phyloP scores from a whole-genome alignment of 306 rosid species.

The Quillaja saponaria region DNA sequence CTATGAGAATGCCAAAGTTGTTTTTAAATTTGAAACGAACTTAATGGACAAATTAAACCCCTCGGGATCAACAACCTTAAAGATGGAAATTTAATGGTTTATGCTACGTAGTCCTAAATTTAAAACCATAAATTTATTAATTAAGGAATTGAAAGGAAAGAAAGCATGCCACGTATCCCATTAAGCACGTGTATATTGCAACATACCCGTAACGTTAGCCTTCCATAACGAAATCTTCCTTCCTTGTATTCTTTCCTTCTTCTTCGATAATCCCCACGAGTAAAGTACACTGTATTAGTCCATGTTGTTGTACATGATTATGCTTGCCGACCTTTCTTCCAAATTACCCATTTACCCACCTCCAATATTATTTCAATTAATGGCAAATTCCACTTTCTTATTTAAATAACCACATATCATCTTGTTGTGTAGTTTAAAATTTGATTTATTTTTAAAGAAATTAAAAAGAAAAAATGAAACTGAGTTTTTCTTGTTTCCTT shows the following conservation, averaged over 20 bases:
- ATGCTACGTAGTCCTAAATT: too few relatives aligned
- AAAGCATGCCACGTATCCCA: slow-evolving; percentile 42
- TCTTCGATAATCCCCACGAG: slow-evolving; percentile 17
- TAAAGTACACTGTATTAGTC: slow-evolving; percentile 17
- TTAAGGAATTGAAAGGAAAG: slow-evolving; percentile 14
- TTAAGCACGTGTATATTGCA: slow-evolving; percentile 43
- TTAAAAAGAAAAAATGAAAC: too few relatives aligned
- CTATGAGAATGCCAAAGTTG: too few relatives aligned
- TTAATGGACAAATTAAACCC: slow-evolving; percentile 14
- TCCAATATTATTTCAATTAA: too few relatives aligned
- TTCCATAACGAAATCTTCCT: slow-evolving; percentile 15
- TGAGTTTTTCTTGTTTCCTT: too few relatives aligned
- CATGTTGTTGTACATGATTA: slow-evolving; percentile 5
- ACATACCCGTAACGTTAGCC: slow-evolving; percentile 43
- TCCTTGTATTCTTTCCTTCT: neutral
- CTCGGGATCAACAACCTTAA: too few relatives aligned
- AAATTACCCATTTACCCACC: neutral
- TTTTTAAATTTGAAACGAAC: slow-evolving; percentile 24
- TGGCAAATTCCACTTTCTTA: too few relatives aligned
- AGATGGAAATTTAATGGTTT: too few relatives aligned
- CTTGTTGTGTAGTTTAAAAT: too few relatives aligned
- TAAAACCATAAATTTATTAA: slow-evolving; percentile 1
- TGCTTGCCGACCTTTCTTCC: slow-evolving; percentile 17
- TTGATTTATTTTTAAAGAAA: too few relatives aligned
- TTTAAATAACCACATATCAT: too few relatives aligned